Evolutionary conservation across 139 green algal genomes (phyloP), one percentile per base, ranked within the genome.

Genomic region (Pleodorina starrii): DNA sequence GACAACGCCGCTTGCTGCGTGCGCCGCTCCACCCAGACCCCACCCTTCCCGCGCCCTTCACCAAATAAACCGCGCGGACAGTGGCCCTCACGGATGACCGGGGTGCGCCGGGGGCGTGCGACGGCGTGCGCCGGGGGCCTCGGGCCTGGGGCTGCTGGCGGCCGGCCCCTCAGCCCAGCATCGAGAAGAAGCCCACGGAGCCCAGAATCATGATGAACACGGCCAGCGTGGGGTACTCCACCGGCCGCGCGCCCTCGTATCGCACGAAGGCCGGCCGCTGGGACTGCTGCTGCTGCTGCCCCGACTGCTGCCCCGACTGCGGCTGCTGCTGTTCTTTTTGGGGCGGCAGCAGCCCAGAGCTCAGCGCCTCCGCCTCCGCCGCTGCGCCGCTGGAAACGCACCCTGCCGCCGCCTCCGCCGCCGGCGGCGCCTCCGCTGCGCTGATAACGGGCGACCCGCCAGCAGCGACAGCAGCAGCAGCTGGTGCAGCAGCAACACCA

Each of bases 161-260:
- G n/a, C n/a, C n/a, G n/a, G n/a, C n/a, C 5, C 54, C 19, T 38
- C 32, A 73, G n/a, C 35, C 51, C 17, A 88, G 44, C 21, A 44
- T 80, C 0, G 82, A 69, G 66, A 79, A 79, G 60, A 88, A 79
- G 2, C 66, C 82, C 32, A 79, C 82, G 0, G 82, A 69, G 11
- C 82, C 82, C 32, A 88, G 32, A 0, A 79, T 42, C 82, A 80
- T 79, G 3, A 79, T 38, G 66, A 69, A 79, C 32, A 79, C 29
- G 0, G 82, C 66, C 17, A 88, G 12, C 16, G 44, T 69, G 66
- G 82, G 66, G n/a, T 80, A 79, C 63, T 79, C 44, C 10, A 71
- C 23, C 2, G 63, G 66, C 35, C 35, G 43, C 1, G 82, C 19
- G 27, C 63, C 63, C 66, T 79, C 44, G 80, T 86, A 76, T 0